phyloP scores from a whole-genome alignment of 1,139 yeast genomes.

The Pichia sp. region DNA sequence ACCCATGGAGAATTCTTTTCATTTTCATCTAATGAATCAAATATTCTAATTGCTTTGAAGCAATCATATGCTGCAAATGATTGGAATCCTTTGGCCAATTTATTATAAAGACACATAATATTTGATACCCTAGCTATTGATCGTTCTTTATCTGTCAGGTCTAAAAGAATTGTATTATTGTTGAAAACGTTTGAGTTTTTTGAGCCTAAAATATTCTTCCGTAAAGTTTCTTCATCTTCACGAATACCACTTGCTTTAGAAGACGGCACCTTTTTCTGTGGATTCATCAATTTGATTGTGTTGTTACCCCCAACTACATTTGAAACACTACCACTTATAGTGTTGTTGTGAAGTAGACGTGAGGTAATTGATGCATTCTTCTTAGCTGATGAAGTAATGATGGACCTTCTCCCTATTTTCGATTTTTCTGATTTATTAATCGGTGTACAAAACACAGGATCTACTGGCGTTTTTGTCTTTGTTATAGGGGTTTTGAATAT shows the following conservation, averaged over 20 bases:
- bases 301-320: background rate
- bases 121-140: slow-evolving; percentile 23
- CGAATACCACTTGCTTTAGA: background rate
- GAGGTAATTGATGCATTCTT: slow-evolving; percentile 11
- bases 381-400: background rate
- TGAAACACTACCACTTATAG: background rate
- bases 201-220: background rate
- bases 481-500: slow-evolving; percentile 18
- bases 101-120: slow-evolving; percentile 45
- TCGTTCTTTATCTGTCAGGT: slow-evolving; percentile 2
- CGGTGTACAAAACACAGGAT: slow-evolving; percentile 7
- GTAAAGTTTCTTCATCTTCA: background rate
- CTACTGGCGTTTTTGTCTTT: slow-evolving; percentile 8
- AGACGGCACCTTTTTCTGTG: background rate
- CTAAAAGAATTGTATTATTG: slow-evolving; percentile 3
- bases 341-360: slow-evolving; percentile 10
- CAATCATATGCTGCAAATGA: slow-evolving; percentile 68
- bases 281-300: background rate
- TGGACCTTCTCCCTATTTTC: background rate
- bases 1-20: slow-evolving; percentile 85
- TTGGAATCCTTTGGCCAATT: slow-evolving; percentile 59
- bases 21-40: slow-evolving; percentile 54
- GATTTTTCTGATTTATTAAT: slow-evolving; percentile 6
- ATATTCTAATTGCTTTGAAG: slow-evolving; percentile 65
- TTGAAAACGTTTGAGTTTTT: slow-evolving; percentile 1